Base-by-base conservation (phyloP, 306 rosid genomes). In the Castanopsis chinensis region DNA sequence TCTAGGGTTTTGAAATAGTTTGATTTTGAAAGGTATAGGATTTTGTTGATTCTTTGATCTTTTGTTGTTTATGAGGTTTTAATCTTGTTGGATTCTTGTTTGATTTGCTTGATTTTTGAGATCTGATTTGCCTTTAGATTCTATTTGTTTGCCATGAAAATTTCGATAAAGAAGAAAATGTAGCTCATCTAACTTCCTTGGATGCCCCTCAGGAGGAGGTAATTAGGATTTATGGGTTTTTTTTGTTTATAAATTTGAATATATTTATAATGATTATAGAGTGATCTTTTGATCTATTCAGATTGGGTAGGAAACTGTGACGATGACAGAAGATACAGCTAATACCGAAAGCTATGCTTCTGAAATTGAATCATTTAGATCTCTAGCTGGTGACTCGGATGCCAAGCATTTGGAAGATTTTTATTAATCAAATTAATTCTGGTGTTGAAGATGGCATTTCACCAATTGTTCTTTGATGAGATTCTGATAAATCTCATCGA, bases 401-500 rank as follows among this genome's bases (percentile, higher is more conserved):
- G 92, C 87, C 0, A 83, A 82, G 67, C 53, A 15, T 60, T 89
- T 95, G 81, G 92, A 91, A 78, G 91, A 83, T n/a, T 76, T 78
- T 89, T 74, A 72, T 93, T 18, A 86, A 82, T 73, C 88, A 91
- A 88, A 80, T 91, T 73, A 88, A 71, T 74, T 86, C 90, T 17
- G 88, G 90, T 5, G 86, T 78, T 13, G 89, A 83, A 72, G 95
- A 87, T 6, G 37, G 79, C 53, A 67, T 87, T 80, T 73, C 87
- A 69, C 96, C 93, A 3, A 76, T 95, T 82, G 83, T 90, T 77
- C 91, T 91, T 58, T 91, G 94, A 64, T 92, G 97, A 0, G 91
- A 89, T 83, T 82, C 87, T 67, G 93, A 92, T 74, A 95, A 92
- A 88, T 76, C 91, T 70, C 98, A 88, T 78, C 78, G 98, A 72